These are phyloP conservation scores for Pseudocercospora cruenta DNA, from an alignment of 2,329 filamentous ascomycete species.

Conservation along the genomic window DNA sequence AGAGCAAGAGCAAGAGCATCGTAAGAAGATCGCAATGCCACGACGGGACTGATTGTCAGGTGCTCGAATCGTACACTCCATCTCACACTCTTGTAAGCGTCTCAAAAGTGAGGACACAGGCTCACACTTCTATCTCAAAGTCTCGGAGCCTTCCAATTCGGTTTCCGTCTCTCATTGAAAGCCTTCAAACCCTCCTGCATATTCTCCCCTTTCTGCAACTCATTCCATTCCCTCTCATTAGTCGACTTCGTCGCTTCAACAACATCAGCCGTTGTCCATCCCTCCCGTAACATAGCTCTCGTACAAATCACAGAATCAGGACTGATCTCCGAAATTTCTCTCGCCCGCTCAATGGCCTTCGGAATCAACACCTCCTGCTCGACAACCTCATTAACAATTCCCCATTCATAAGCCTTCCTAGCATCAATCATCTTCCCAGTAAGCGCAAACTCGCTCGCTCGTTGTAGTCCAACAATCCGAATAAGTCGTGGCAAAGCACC, in stretches of 20 bases:
- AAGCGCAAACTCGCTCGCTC: conserved; percentile 54
- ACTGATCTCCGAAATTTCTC: conserved; percentile 36
- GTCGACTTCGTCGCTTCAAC: conserved; percentile 42
- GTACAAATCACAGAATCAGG: conserved; percentile 43
- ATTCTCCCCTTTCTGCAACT: conserved; percentile 49
- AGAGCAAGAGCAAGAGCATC: too few relatives aligned
- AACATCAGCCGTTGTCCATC: conserved; percentile 44
- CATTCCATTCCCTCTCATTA: conserved; percentile 44
- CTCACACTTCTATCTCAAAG: conserved; percentile 37
- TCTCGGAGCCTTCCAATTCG: conserved; percentile 51
- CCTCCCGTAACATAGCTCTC: conserved; percentile 39
- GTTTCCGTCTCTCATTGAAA: conserved; percentile 53
- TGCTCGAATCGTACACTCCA: too few relatives aligned
- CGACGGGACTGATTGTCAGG: too few relatives aligned
- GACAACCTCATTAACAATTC: conserved; percentile 39
- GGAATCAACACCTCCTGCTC: conserved; percentile 26
- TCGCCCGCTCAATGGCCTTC: conserved; percentile 39
- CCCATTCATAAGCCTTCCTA: conserved; percentile 46
- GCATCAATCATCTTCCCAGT: conserved; percentile 42
- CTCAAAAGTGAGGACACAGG: too few relatives aligned
- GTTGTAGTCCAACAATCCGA: conserved; percentile 52
- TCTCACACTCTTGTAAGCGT: too few relatives aligned
- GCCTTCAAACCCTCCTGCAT: conserved; percentile 52
- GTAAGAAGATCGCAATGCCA: too few relatives aligned
- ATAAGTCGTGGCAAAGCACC: conserved; percentile 56